Conservation (phyloP, 164 flowering plant genomes). For the Dillenia suffruticosa region DNA sequence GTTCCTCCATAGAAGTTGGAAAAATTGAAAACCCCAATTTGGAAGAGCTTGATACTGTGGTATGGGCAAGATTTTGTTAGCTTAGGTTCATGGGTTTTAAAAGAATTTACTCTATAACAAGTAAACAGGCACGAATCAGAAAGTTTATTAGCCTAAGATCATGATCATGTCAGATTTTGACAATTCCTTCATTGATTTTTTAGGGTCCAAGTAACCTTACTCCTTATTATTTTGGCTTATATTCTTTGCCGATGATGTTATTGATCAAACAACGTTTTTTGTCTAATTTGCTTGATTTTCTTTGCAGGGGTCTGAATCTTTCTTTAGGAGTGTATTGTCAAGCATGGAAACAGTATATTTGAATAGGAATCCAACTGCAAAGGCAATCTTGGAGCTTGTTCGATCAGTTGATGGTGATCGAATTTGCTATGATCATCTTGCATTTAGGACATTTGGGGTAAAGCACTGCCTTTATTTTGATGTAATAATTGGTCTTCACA, state of each 20-base stretch:
- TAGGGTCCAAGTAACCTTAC: not conserved
- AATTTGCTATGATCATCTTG: conserved; percentile 85
- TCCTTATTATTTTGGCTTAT: not conserved
- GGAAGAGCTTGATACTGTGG: not conserved
- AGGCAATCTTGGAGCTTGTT: conserved; percentile 74
- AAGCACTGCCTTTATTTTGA: not conserved
- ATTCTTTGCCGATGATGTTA: not conserved
- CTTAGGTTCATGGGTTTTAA: not conserved
- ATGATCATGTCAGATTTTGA: not conserved
- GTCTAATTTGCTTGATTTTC: too few species aligned
- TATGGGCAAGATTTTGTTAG: not conserved
- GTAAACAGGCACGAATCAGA: not conserved
- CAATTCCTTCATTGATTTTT: not conserved
- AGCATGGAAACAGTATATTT: conserved; percentile 77
- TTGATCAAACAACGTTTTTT: not conserved
- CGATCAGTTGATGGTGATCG: conserved; percentile 40
- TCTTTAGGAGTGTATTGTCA: conserved; percentile 60
- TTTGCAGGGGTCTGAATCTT: conserved; percentile 63
- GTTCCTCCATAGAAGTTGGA: too few species aligned
- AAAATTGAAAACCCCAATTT: too few species aligned
- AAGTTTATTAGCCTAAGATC: not conserved
- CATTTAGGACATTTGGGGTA: conserved; percentile 91
- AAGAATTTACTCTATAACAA: not conserved
- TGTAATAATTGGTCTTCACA: not conserved
- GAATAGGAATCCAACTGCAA: conserved; percentile 80